phyloP scores from a whole-genome alignment of 2,329 filamentous ascomycete species.

The Coniella vitis region DNA sequence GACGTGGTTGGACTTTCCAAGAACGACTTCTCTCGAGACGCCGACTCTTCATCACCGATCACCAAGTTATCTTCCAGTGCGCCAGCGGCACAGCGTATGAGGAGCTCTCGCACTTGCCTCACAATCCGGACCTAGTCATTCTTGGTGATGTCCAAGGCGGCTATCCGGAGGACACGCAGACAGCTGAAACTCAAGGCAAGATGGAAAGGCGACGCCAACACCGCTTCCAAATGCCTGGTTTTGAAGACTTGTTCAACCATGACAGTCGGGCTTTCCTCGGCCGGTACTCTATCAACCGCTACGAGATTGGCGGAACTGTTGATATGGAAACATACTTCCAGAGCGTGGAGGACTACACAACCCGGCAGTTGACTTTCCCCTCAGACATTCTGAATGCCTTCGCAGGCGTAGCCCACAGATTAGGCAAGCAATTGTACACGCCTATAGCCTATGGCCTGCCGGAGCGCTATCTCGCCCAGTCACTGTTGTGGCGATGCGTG shows the following conservation, averaged over 20 bases:
- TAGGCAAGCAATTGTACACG: background rate
- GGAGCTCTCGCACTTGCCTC: background rate
- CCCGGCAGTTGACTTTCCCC: background rate
- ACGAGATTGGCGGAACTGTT: background rate
- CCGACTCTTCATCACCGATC: slow-evolving; percentile 1
- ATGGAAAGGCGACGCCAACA: slow-evolving; percentile 1
- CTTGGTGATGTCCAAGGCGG: background rate
- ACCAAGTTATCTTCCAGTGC: slow-evolving; percentile 1
- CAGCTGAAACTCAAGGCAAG: background rate
- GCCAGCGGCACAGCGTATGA: background rate
- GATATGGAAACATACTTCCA: background rate
- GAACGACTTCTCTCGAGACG: background rate
- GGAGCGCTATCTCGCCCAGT: background rate
- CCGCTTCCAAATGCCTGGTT: slow-evolving; percentile 1
- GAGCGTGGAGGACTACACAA: background rate
- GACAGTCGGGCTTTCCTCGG: background rate
- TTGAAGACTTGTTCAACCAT: background rate
- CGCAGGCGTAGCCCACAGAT: background rate
- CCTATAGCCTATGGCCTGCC: slow-evolving; percentile 1
- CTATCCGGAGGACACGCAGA: background rate
- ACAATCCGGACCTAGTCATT: background rate
- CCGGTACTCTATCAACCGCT: background rate
- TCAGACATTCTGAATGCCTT: background rate
- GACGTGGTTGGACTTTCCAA: slow-evolving; percentile 1
- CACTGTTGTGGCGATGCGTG: background rate